Evolutionary conservation across 306 rosid species (phyloP).

Genomic region (Hylodesmum podocarpum): DNA sequence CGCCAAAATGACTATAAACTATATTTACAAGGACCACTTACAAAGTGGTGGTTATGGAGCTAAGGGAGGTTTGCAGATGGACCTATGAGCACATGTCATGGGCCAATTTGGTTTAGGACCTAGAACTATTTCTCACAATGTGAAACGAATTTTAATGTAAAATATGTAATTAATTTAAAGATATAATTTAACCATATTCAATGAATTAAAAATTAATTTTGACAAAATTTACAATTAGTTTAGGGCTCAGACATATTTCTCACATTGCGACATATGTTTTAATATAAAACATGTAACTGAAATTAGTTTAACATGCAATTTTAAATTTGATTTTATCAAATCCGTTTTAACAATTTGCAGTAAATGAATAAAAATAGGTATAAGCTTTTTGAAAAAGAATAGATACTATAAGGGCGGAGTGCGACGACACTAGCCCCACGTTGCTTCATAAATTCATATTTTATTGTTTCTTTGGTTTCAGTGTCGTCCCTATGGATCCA

Average conservation of each 20-base stretch:
- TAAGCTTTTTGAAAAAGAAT: too few relatives aligned
- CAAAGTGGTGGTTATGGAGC: conserved; percentile 1
- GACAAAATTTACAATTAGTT: background rate
- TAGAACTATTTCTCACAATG: too few relatives aligned
- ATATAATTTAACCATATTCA: background rate
- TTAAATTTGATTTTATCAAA: too few relatives aligned
- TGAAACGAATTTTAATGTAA: too few relatives aligned
- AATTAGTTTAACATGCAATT: background rate
- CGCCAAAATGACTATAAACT: too few relatives aligned
- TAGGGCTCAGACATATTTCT: background rate
- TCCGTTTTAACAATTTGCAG: too few relatives aligned
- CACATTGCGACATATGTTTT: background rate
- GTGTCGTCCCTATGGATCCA: conserved; percentile 45
- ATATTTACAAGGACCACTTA: background rate
- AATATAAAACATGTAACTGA: background rate
- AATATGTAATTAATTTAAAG: background rate
- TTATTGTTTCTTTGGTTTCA: conserved; percentile 42
- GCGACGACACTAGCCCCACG: background rate
- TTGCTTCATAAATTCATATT: background rate
- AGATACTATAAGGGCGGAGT: background rate
- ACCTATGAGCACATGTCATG: background rate
- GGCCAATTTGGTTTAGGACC: too few relatives aligned
- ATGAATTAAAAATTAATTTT: background rate
- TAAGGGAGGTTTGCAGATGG: background rate
- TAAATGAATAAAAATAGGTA: too few relatives aligned